A percentile compares a stretch with the other conserved stretches of the same genome.
Evolutionary conservation across 768 basidiomycete species (phyloP).

Genomic region (Russula dissimulans): DNA sequence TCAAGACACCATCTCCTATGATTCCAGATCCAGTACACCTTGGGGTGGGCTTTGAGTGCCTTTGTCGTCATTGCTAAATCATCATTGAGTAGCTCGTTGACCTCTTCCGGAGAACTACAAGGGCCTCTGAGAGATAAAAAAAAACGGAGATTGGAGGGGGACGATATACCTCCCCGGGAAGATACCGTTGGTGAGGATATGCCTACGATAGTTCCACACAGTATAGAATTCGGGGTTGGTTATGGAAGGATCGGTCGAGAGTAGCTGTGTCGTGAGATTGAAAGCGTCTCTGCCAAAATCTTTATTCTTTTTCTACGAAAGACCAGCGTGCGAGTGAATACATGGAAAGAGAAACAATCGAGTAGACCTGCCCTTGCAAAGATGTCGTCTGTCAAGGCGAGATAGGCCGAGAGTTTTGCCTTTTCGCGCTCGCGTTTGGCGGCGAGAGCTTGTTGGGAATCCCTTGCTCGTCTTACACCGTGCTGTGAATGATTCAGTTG

Average conservation of each 20-base stretch:
- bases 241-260: slow-evolving; percentile 38
- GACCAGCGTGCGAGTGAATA: neutral
- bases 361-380: slow-evolving; percentile 43
- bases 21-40: slow-evolving; percentile 99
- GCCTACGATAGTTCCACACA: slow-evolving; percentile 88
- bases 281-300: slow-evolving; percentile 73
- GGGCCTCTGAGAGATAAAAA: neutral
- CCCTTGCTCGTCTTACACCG: slow-evolving; percentile 53
- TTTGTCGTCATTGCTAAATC: slow-evolving; percentile 78
- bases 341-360: slow-evolving; percentile 21
- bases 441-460: slow-evolving; percentile 51
- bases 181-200: slow-evolving; percentile 62
- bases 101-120: slow-evolving; percentile 47
- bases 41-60: slow-evolving; percentile 78
- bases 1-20: slow-evolving; percentile 93
- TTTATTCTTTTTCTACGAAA: slow-evolving; percentile 50
- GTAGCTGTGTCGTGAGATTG: slow-evolving; percentile 62
- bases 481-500: slow-evolving; percentile 37
- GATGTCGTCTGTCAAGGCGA: slow-evolving; percentile 52
- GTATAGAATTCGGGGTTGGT: slow-evolving; percentile 93
- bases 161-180: slow-evolving; percentile 53
- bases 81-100: slow-evolving; percentile 53
- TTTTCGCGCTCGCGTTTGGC: slow-evolving; percentile 63
- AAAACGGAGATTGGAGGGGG: neutral
- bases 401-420: slow-evolving; percentile 69